Evolutionary conservation across 2,329 filamentous ascomycete genomes (phyloP).

Genomic region (Aureobasidium sp.): DNA sequence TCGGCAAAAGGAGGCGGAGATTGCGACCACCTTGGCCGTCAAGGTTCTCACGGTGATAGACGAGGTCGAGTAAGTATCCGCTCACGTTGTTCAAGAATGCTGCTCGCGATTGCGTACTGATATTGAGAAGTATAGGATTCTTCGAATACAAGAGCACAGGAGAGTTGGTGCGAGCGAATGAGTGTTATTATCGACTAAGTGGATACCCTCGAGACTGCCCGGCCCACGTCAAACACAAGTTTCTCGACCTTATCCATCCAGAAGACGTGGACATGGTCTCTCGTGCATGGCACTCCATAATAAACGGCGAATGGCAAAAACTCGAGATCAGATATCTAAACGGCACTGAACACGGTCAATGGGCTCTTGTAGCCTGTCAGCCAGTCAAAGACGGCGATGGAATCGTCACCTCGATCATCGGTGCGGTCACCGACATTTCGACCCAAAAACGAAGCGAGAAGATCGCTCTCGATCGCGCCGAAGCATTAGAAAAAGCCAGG

Average conservation of each 20-base stretch:
- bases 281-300: neutral
- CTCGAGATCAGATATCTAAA: neutral
- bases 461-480: constrained; percentile 32
- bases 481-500: constrained; percentile 31
- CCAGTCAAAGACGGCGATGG: neutral
- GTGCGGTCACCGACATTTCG: constrained; percentile 21
- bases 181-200: constrained; percentile 1
- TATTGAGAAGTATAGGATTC: neutral
- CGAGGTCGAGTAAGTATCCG: neutral
- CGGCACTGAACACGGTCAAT: neutral
- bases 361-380: neutral
- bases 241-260: neutral
- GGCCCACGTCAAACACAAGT: neutral
- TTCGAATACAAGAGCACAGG: constrained; percentile 1
- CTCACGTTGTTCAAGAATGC: neutral
- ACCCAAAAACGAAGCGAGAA: constrained; percentile 19
- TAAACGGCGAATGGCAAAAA: neutral
- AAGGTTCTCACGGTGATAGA: neutral
- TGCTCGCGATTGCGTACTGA: neutral
- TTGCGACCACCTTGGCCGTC: neutral
- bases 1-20: constrained; percentile 9
- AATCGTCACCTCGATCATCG: constrained; percentile 15
- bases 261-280: neutral
- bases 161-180: neutral
- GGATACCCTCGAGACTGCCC: constrained; percentile 1